Evolutionary conservation across 2,329 filamentous ascomycete genomes (phyloP).

Genomic region (Penicillium sclerotiorum): DNA sequence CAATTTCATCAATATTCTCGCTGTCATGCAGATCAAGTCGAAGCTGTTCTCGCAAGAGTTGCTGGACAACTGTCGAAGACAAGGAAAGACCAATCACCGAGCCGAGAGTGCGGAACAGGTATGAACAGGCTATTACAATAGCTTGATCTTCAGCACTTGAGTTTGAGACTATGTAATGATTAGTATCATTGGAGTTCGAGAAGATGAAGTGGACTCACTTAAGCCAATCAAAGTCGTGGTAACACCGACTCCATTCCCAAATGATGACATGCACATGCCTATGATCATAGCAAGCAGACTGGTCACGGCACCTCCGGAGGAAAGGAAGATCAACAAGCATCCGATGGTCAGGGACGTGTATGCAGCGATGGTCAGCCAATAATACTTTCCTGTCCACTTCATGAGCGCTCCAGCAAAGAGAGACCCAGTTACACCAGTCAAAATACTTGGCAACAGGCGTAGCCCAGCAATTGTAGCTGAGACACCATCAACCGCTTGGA

Average conservation of each 20-base stretch:
- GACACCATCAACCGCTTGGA: constrained; percentile 70
- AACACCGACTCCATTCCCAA: constrained; percentile 63
- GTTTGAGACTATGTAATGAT: constrained; percentile 61
- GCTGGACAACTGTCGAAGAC: constrained; percentile 71
- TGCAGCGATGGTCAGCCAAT: constrained; percentile 64
- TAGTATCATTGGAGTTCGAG: constrained; percentile 1
- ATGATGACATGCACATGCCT: constrained; percentile 58
- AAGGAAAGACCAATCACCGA: constrained; percentile 69
- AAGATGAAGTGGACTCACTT: constrained; percentile 42
- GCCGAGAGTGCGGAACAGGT: constrained; percentile 76
- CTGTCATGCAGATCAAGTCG: constrained; percentile 57
- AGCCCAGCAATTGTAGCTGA: constrained; percentile 66
- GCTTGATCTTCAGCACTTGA: constrained; percentile 68
- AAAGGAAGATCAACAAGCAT: constrained; percentile 59
- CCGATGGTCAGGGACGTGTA: constrained; percentile 60
- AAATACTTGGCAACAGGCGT: constrained; percentile 67
- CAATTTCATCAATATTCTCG: constrained; percentile 65
- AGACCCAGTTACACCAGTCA: constrained; percentile 64
- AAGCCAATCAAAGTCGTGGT: constrained; percentile 73
- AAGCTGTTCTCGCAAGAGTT: constrained; percentile 63
- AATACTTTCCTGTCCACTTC: constrained; percentile 71
- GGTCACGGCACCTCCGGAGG: constrained; percentile 55
- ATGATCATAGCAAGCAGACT: constrained; percentile 58
- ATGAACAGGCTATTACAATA: constrained; percentile 75
- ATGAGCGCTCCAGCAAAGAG: constrained; percentile 68